These are phyloP conservation scores for Rhynchospora pubera DNA, from an alignment of 176 grass and related monocot species.

Conservation along the genomic window DNA sequence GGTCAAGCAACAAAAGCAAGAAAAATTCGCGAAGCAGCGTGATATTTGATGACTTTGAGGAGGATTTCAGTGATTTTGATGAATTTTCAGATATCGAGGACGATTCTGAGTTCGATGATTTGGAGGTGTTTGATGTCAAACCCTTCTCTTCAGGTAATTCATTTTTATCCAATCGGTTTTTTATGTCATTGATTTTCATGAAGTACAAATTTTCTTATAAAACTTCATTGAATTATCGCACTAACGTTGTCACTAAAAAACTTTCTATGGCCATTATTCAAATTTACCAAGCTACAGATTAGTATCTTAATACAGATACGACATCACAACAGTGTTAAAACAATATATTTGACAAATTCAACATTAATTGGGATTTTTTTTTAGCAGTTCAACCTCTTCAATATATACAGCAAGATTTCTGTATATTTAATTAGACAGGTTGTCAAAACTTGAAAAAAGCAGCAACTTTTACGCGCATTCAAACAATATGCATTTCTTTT, in stretches of 20 bases:
- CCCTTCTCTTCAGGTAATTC: constrained; percentile 37
- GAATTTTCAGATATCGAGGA: constrained; percentile 31
- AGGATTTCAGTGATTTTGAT: constrained; percentile 48
- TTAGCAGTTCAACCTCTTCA: not conserved
- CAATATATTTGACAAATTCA: not conserved
- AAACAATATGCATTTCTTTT: not conserved
- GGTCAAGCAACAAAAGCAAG: constrained; percentile 9
- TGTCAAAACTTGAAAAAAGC: not conserved
- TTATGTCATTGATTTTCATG: not conserved
- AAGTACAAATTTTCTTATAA: not conserved
- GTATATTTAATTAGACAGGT: not conserved
- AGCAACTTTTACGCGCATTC: not conserved
- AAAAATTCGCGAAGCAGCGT: not conserved
- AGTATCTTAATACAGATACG: no score
- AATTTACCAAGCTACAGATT: no score
- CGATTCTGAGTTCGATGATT: constrained; percentile 18
- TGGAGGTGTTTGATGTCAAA: constrained; percentile 26
- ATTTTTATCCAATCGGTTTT: not conserved
- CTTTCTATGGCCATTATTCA: not conserved
- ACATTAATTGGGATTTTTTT: not conserved
- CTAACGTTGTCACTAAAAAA: not conserved
- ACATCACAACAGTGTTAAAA: not conserved
- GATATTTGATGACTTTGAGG: constrained; percentile 55
- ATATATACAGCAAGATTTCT: not conserved
- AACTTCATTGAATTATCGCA: not conserved